Percentiles rank a stretch among this genome's conserved stretches.
phyloP scores from a whole-genome alignment of 768 basidiomycete genomes.

The Amanita jacksonii region DNA sequence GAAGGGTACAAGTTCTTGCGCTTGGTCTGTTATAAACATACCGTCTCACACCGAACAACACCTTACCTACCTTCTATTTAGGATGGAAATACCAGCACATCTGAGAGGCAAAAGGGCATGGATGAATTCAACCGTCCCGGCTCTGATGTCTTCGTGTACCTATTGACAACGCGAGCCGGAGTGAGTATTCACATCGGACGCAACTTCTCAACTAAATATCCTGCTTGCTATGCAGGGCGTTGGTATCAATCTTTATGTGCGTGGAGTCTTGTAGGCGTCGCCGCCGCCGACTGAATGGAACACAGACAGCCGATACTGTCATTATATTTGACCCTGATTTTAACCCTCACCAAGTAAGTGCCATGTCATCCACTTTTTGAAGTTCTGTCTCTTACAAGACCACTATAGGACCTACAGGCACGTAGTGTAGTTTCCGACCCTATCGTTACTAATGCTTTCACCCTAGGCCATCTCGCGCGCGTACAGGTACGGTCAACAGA shows the following conservation, averaged over 20 bases:
- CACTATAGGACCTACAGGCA: slow-evolving; percentile 73
- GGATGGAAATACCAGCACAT: slow-evolving; percentile 86
- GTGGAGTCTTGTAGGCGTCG: slow-evolving; percentile 9
- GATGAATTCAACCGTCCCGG: slow-evolving; percentile 86
- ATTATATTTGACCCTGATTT: slow-evolving; percentile 95
- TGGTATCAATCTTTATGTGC: slow-evolving; percentile 72
- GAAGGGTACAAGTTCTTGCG: slow-evolving; percentile 76
- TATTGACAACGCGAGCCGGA: slow-evolving; percentile 88
- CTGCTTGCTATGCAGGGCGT: slow-evolving; percentile 42
- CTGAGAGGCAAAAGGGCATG: slow-evolving; percentile 87
- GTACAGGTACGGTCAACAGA: slow-evolving; percentile 91
- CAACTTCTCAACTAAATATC: background rate
- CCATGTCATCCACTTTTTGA: background rate
- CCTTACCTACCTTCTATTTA: slow-evolving; percentile 19
- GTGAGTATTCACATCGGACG: slow-evolving; percentile 20
- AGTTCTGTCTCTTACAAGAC: background rate
- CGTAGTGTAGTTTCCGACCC: slow-evolving; percentile 13
- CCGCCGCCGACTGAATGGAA: slow-evolving; percentile 22
- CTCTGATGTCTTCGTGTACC: slow-evolving; percentile 85
- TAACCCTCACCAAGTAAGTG: slow-evolving; percentile 85
- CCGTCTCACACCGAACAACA: background rate
- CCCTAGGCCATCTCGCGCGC: slow-evolving; percentile 85
- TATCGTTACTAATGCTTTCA: slow-evolving; percentile 2
- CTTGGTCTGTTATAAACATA: slow-evolving; percentile 27
- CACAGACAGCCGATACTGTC: slow-evolving; percentile 84